Evolutionary conservation across 129 eudicot genomes (phyloP).

Genomic region (Artemisia argyi): DNA sequence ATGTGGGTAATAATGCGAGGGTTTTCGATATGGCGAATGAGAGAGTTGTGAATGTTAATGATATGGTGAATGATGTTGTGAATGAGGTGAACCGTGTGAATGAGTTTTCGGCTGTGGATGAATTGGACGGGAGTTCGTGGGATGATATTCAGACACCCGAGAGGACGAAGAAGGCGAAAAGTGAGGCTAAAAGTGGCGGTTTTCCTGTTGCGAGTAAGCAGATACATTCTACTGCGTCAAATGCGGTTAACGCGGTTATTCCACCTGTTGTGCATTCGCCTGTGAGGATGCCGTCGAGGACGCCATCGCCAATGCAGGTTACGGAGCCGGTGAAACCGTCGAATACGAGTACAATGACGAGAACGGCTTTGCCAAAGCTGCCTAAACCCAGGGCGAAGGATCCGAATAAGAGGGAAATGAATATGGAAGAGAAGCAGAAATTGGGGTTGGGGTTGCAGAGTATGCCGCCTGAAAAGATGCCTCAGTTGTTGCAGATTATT

Average conservation of each 20-base stretch:
- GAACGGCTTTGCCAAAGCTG: slow-evolving; percentile 38
- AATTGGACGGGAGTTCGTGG: slow-evolving; percentile 80
- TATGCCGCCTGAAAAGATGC: slow-evolving; percentile 92
- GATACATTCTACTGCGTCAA: slow-evolving; percentile 55
- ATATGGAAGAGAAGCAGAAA: slow-evolving; percentile 86
- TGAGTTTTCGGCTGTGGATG: slow-evolving; percentile 38
- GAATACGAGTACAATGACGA: slow-evolving; percentile 21
- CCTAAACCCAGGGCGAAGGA: slow-evolving; percentile 93
- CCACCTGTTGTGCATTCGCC: slow-evolving; percentile 40
- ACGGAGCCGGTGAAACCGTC: slow-evolving; percentile 41
- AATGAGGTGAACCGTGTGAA: neutral
- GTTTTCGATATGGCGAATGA: too few species aligned
- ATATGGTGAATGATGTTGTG: too few species aligned
- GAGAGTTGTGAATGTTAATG: too few species aligned
- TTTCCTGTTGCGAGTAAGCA: slow-evolving; percentile 34
- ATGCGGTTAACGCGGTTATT: slow-evolving; percentile 28
- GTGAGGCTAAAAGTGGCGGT: slow-evolving; percentile 41
- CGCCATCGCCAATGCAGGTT: slow-evolving; percentile 59
- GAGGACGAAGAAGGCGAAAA: slow-evolving; percentile 48
- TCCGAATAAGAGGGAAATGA: slow-evolving; percentile 82
- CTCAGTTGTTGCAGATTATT: slow-evolving; percentile 80
- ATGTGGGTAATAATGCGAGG: too few species aligned
- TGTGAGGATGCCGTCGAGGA: slow-evolving; percentile 44
- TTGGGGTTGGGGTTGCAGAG: slow-evolving; percentile 75
- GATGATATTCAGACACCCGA: slow-evolving; percentile 50